Evolutionary conservation across 1,284 basidiomycete genomes (phyloP).

Genomic region (Neolentinus lepideus): DNA sequence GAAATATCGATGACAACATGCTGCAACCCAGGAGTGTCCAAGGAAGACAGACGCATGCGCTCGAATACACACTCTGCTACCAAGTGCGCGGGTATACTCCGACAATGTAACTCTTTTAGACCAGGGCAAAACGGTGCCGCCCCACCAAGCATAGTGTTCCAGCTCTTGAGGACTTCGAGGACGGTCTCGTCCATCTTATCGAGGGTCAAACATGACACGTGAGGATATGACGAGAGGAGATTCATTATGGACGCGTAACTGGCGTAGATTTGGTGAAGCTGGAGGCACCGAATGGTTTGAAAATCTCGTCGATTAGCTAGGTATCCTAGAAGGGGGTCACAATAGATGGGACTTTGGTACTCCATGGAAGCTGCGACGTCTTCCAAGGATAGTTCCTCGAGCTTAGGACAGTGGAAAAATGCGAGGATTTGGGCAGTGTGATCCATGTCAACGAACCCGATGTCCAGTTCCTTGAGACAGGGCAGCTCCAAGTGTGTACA

Average conservation of each 20-base stretch:
- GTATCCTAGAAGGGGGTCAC: slow-evolving; percentile 24
- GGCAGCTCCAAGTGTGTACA: not conserved
- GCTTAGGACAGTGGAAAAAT: slow-evolving; percentile 31
- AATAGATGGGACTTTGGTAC: slow-evolving; percentile 21
- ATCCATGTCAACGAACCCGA: not conserved
- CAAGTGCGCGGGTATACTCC: not conserved
- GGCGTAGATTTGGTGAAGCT: not conserved
- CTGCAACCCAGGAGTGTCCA: not conserved
- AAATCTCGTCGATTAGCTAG: not conserved
- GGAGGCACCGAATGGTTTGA: not conserved
- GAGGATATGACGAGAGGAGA: not conserved
- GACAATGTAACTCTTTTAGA: not conserved
- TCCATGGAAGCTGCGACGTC: slow-evolving; percentile 32
- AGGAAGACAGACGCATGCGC: not conserved
- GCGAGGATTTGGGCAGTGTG: slow-evolving; percentile 28
- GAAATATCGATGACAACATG: not conserved
- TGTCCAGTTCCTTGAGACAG: not conserved
- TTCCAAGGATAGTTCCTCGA: slow-evolving; percentile 33
- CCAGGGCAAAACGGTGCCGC: not conserved
- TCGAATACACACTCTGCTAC: not conserved
- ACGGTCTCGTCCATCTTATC: not conserved
- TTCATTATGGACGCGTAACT: not conserved
- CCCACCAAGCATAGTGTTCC: not conserved
- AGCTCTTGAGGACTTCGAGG: not conserved
- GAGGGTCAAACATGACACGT: not conserved